Base-by-base conservation (phyloP, 208 protist species). In the Crithidia thermophila region DNA sequence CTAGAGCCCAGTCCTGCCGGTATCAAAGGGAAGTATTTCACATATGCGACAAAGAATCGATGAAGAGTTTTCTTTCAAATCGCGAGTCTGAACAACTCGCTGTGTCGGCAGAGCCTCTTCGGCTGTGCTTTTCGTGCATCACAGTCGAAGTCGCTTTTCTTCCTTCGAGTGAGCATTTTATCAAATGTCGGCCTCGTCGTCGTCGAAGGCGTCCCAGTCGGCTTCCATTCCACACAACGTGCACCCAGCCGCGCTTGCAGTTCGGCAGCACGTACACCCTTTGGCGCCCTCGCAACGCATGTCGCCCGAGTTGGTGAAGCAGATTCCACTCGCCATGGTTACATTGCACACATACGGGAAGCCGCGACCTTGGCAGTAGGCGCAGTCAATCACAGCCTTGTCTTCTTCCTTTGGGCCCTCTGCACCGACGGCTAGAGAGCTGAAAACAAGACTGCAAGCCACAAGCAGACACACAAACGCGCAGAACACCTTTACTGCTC, bases 311-410 rank as follows among this genome's bases (percentile, higher is more conserved):
- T 76, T 47, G 2, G 31, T 37, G 20, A 70, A 67, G 51, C 72
- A 79, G 20, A 63, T 60, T 57, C 61, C 39, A 47, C 77, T 74
- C 0, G 20, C 58, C 34, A 86, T 59, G 25, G 65, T 72, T 0
- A 52, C 66, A 14, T 65, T 30, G 51, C 83, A 89, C 11, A 85
- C 16, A 52, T 89, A 89, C 1, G 72, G 66, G 42, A 79, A 83
- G n/a, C 83, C 83, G 23, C 58, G 76, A 25, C 47, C 20, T 8
- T 51, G 42, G 57, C 83, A 89, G 57, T 72, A 74, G 18, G 39
- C 30, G 70, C 83, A 89, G 63, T 72, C 47, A n/a, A 58, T 67
- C 11, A 2, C 8, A 7, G 16, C 7, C 27, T 62, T 27, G 7
- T 13, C 21, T 18, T 11, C 14, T 4, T 42, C 25, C 16, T 66